Evolutionary conservation across 2,329 filamentous ascomycete species (phyloP), one percentile per base, ranked within the genome.

Genomic region (Phyllosticta capitalensis): DNA sequence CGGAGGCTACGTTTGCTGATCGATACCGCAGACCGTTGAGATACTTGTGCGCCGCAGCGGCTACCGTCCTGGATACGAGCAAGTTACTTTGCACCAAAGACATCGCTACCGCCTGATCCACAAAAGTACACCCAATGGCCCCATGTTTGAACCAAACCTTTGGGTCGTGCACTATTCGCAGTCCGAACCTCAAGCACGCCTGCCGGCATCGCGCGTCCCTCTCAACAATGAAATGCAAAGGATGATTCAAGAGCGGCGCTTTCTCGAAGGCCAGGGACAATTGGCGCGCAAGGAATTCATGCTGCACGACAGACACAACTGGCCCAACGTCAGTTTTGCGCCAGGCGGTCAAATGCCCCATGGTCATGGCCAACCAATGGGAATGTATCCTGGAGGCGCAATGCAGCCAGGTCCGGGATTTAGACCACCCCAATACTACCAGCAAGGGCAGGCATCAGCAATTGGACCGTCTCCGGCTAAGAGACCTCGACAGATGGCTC

Each of bases 101-200:
- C 86, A 88, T 67, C 88, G 92, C 64, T 97, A 95, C 75, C 90
- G 92, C 64, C 83, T 99, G 49, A 78, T 88, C 49, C 84, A 86
- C n/a, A 89, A 87, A 67, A 78, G 79, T n/a, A 84, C 86, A 0
- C 85, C 86, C 28, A 87, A 85, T 65, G 80, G 84, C 51, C 83
- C 87, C 14, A 60, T 56, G 45, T 83, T 84, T 62, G 92, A 97
- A 70, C 84, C 89, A 24, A 88, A 86, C 61, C 79, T 97, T 17
- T 97, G 91, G 87, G 85, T 99, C 58, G 84, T 96, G 28, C 92
- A 96, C 75, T 97, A 96, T 72, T 86, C 87, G 38, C 86, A 86
- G 60, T 82, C 89, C 7, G 88, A 94, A 48, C 84, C 83, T 53
- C 82, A 83, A 59, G 86, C 92, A 64, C 83, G 88, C 61, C 79